Conservation (phyloP, 441 rosid genomes). For the Adansonia grandidieri region DNA sequence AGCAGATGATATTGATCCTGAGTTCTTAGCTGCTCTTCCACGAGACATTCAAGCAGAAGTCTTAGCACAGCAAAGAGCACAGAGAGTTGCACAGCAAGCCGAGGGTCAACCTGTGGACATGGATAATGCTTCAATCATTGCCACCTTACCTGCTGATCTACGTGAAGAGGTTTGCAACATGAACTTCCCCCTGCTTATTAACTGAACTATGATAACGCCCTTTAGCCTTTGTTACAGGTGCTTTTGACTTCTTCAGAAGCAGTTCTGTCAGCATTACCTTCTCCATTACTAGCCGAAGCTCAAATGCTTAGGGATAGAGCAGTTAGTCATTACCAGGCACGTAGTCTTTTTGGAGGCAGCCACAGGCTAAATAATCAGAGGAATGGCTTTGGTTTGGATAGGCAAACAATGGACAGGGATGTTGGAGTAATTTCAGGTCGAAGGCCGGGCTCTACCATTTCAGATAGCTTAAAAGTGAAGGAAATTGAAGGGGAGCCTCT, state of each 20-base stretch:
- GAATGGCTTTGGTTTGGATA: conserved; percentile 93
- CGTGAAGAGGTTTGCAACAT: conserved; percentile 89
- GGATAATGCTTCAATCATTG: conserved; percentile 99
- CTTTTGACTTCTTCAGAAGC: conserved; percentile 97
- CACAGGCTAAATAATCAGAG: conserved; percentile 78
- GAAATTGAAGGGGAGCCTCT: conserved; percentile 95
- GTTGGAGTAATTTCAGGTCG: conserved; percentile 86
- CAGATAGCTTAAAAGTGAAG: conserved; percentile 69
- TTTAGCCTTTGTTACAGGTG: conserved; percentile 59
- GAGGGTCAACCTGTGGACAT: conserved; percentile 98
- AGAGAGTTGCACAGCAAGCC: conserved; percentile 85
- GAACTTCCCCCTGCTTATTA: conserved; percentile 25
- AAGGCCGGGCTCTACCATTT: conserved; percentile 65
- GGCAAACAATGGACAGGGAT: conserved; percentile 92
- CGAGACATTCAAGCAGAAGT: conserved; percentile 99
- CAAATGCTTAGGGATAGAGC: conserved; percentile 97
- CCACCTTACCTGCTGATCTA: conserved; percentile 95
- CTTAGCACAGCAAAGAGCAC: conserved; percentile 97
- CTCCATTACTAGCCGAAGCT: conserved; percentile 93
- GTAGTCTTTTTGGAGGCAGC: conserved; percentile 82
- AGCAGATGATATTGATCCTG: conserved; percentile 95
- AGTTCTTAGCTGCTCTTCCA: conserved; percentile 98
- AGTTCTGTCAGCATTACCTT: conserved; percentile 88
- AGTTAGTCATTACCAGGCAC: conserved; percentile 98
- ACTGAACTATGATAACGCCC: conserved; percentile 32